Evolutionary conservation across 2,329 filamentous ascomycete species (phyloP), one percentile per base, ranked within the genome.

Genomic region (Dactylellina parvicollis): DNA sequence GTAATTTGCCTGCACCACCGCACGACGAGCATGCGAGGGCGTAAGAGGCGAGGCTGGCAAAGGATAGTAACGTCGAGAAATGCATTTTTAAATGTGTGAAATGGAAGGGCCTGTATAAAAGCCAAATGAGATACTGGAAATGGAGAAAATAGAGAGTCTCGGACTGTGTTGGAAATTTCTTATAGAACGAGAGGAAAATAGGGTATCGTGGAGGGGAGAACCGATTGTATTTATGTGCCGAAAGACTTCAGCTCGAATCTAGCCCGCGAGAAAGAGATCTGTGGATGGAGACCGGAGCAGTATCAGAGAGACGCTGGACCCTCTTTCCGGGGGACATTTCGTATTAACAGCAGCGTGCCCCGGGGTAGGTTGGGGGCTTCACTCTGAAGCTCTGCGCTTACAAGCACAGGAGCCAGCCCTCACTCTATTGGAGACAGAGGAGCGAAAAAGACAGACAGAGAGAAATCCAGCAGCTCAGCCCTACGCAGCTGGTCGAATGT

Each of bases 191-290:
- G 60, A 52, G 32, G 36, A 36, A 47, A 57, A 40, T 20, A 36
- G 16, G 30, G 26, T 9, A 62, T 56, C 56, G 47, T 59, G 57
- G 59, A 59, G 42, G 66, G 66, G 66, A 61, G 26, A 24, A 38
- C 20, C 34, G 16, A 72, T 57, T 50, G 36, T 72, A 72, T 72
- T 72, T 72, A 72, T 72, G 59, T 55, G 38, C 57, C 34, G 42
- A 40, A 16, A 64, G 44, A 56, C n/a, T 52, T 64, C 66, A 72
- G 66, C 66, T 72, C 52, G 14, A 55, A 8, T 46, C 34, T 28
- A 30, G 18, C 18, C 30, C 30, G 46, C 18, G 16, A n/a, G 42
- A 67, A 59, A 57, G 42, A 44, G 16, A 56, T 8, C 47, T 16
- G 47, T 30, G 36, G 56, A 55, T 55, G 47, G 49, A 44, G 49